Conservation (phyloP, 2,329 filamentous ascomycete species). For the Ceratocystis harringtonii region DNA sequence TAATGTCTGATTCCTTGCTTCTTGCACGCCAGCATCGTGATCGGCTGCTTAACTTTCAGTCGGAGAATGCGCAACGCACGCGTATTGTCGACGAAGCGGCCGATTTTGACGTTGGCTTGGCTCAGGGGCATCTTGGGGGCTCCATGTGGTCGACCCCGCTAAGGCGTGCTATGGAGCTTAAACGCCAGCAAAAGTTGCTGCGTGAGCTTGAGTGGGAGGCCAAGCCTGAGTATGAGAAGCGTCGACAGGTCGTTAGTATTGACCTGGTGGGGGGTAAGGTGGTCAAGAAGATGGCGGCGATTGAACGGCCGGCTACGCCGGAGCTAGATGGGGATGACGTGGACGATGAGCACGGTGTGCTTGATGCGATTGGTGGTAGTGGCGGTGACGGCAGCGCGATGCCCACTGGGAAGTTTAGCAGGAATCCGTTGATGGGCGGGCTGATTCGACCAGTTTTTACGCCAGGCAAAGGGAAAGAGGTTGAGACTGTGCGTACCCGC, state of each 20-base stretch:
- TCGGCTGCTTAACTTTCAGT: constrained; percentile 65
- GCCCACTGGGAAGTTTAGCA: constrained; percentile 47
- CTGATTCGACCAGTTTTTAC: constrained; percentile 47
- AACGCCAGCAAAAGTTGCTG: constrained; percentile 69
- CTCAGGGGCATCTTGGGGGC: constrained; percentile 30
- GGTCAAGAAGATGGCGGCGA: constrained; percentile 52
- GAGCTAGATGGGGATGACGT: constrained; percentile 29
- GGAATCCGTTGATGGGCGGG: constrained; percentile 50
- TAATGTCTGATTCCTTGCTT: constrained; percentile 31
- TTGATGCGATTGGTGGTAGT: constrained; percentile 15
- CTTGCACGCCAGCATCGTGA: constrained; percentile 68
- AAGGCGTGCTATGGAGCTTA: constrained; percentile 68
- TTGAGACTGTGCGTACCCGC: constrained; percentile 26
- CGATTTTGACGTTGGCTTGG: constrained; percentile 40
- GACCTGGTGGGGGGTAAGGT: constrained; percentile 67
- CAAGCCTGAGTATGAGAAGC: constrained; percentile 76
- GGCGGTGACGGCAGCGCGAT: constrained; percentile 18
- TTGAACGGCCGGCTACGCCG: constrained; percentile 43
- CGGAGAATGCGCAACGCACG: constrained; percentile 70
- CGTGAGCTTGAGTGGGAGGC: constrained; percentile 79
- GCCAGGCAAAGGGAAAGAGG: constrained; percentile 38
- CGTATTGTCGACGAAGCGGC: constrained; percentile 73
- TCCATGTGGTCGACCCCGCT: constrained; percentile 76
- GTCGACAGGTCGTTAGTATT: constrained; percentile 68
- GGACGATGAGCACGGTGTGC: constrained; percentile 22